Evolutionary conservation across 805 yeast species (phyloP).

Genomic region (Candida vartiovaarae): DNA sequence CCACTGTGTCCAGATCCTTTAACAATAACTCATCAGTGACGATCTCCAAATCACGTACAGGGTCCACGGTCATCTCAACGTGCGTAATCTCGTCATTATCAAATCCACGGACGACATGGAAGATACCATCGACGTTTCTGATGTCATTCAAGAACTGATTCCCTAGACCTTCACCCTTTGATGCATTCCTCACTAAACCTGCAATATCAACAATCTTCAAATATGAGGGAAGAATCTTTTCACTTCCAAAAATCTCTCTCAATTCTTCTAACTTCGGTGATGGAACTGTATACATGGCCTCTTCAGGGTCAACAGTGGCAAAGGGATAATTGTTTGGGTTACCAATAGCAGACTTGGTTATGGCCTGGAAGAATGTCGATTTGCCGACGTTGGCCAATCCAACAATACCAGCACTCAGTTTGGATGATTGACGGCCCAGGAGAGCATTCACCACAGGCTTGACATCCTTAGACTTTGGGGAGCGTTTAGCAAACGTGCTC

Average conservation of each 20-base stretch:
- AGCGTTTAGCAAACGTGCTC: conserved; percentile 13
- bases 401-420: conserved; percentile 51
- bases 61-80: conserved; percentile 65
- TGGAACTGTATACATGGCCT: conserved; percentile 67
- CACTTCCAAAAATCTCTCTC: conserved; percentile 49
- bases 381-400: conserved; percentile 80
- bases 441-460: conserved; percentile 8
- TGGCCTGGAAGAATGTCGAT: conserved; percentile 75
- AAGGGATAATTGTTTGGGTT: conserved; percentile 78
- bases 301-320: conserved; percentile 75
- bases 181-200: conserved; percentile 75
- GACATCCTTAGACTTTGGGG: conserved; percentile 3
- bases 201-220: conserved; percentile 76
- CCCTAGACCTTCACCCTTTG: conserved; percentile 80
- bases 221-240: conserved; percentile 58
- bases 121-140: conserved; percentile 74
- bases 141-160: conserved; percentile 75
- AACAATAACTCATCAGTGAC: conserved; percentile 70
- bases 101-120: conserved; percentile 72
- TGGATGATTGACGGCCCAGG: conserved; percentile 22
- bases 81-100: conserved; percentile 73
- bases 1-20: conserved; percentile 68
- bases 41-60: conserved; percentile 67
- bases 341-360: conserved; percentile 62
- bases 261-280: conserved; percentile 52